Evolutionary conservation across 1,284 basidiomycete genomes (phyloP).

Genomic region (Leccinum fallax): DNA sequence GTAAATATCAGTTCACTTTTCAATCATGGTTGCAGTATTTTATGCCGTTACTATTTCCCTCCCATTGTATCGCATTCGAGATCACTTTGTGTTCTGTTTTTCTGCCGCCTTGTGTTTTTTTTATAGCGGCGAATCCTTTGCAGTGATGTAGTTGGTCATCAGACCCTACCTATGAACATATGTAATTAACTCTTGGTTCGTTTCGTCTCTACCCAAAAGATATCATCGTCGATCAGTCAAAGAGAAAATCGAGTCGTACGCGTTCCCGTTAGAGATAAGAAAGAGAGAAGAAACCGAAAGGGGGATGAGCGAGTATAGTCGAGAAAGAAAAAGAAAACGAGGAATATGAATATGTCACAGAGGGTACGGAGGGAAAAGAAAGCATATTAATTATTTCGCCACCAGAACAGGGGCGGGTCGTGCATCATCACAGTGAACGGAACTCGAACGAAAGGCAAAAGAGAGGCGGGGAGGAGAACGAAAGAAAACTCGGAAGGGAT

Average conservation of each 20-base stretch:
- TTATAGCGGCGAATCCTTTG: background rate
- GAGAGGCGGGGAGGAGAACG: background rate
- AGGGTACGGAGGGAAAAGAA: background rate
- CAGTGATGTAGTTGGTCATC: background rate
- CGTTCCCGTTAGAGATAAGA: background rate
- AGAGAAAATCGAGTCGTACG: background rate
- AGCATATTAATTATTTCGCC: background rate
- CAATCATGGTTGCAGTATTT: background rate
- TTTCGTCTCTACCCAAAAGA: background rate
- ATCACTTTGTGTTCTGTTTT: background rate
- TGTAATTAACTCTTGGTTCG: background rate
- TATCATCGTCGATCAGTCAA: background rate
- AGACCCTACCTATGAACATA: background rate
- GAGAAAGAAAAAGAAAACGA: background rate
- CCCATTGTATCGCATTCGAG: background rate
- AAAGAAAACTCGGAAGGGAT: background rate
- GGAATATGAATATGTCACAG: slow-evolving; percentile 22
- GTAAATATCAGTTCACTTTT: background rate
- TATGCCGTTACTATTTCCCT: background rate
- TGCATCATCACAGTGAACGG: background rate
- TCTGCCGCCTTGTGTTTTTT: background rate
- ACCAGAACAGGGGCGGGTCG: background rate
- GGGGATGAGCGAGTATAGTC: background rate
- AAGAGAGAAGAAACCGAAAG: background rate
- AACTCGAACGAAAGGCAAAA: background rate